Conservation (phyloP, 164 flowering plant genomes). For the Sextonia rubra region DNA sequence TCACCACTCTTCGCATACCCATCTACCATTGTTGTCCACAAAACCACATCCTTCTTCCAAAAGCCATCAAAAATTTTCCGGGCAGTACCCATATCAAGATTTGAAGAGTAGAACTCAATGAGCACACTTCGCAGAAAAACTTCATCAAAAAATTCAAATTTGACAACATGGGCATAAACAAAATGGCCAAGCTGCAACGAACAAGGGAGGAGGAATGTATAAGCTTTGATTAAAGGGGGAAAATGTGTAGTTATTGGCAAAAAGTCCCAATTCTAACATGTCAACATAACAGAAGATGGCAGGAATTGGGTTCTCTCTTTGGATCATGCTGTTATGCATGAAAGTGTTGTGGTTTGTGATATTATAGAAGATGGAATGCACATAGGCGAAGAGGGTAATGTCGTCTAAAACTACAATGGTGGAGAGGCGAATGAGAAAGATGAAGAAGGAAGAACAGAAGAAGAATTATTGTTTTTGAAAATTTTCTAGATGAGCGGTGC, state of each 20-base stretch:
- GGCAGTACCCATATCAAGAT: slow-evolving; percentile 38
- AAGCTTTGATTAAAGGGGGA: slow-evolving; percentile 62
- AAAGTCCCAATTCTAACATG: slow-evolving; percentile 40
- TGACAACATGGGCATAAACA: slow-evolving; percentile 56
- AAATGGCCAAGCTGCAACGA: slow-evolving; percentile 27
- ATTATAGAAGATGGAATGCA: slow-evolving; percentile 30
- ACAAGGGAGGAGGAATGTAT: slow-evolving; percentile 18
- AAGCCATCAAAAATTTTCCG: slow-evolving; percentile 45
- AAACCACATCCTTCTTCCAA: slow-evolving; percentile 49
- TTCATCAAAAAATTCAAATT: slow-evolving; percentile 40
- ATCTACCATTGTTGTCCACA: slow-evolving; percentile 64
- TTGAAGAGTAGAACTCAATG: slow-evolving; percentile 42
- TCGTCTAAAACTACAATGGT: slow-evolving; percentile 30
- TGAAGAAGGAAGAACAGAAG: too few species aligned
- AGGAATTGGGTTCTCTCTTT: slow-evolving; percentile 19
- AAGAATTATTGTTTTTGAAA: too few species aligned
- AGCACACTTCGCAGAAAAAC: slow-evolving; percentile 47
- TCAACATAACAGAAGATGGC: slow-evolving; percentile 44
- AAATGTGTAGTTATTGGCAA: slow-evolving; percentile 54
- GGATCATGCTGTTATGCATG: slow-evolving; percentile 55
- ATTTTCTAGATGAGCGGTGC: too few species aligned
- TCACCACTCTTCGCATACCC: slow-evolving; percentile 65
- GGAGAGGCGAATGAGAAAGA: too few species aligned
- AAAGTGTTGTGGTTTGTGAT: slow-evolving; percentile 36
- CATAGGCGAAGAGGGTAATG: slow-evolving; percentile 34